These are phyloP conservation scores for Fusarium stilboides DNA, from an alignment of 2,329 filamentous ascomycete species.

Conservation along the genomic window DNA sequence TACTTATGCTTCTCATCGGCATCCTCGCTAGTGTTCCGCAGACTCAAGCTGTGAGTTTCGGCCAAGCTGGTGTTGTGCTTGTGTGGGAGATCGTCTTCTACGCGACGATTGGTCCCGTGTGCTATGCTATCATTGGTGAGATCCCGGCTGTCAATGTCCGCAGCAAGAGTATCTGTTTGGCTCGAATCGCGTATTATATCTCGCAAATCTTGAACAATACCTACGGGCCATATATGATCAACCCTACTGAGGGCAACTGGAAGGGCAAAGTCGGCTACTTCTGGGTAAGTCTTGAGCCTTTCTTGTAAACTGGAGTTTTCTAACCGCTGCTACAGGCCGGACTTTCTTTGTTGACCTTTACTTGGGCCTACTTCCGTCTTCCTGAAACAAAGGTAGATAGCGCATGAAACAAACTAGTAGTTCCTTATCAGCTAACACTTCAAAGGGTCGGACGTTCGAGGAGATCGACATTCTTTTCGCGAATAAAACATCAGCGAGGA, in stretches of 20 bases:
- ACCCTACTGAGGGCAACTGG: constrained; percentile 54
- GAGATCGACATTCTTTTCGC: constrained; percentile 57
- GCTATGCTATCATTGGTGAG: constrained; percentile 61
- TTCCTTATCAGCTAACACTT: not conserved
- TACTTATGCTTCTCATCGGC: constrained; percentile 59
- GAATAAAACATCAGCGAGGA: constrained; percentile 48
- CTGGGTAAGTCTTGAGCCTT: constrained; percentile 9
- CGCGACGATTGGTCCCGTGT: constrained; percentile 61
- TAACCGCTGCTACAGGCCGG: constrained; percentile 37
- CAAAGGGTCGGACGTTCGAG: constrained; percentile 51
- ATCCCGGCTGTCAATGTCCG: constrained; percentile 59
- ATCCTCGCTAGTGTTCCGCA: constrained; percentile 49
- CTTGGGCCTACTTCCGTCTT: constrained; percentile 56
- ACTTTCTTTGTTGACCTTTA: constrained; percentile 44
- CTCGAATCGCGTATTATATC: constrained; percentile 52
- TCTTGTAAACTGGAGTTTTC: fast-evolving
- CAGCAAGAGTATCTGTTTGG: constrained; percentile 60
- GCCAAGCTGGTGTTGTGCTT: constrained; percentile 58
- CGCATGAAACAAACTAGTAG: fast-evolving
- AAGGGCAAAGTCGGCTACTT: constrained; percentile 56
- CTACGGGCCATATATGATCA: constrained; percentile 54
- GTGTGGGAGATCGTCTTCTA: constrained; percentile 62
- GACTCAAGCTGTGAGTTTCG: constrained; percentile 48
- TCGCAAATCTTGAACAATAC: constrained; percentile 51
- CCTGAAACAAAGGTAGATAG: constrained; percentile 50